Evolutionary conservation across 306 rosid species (phyloP).

Genomic region (Leucaena leucocephala): DNA sequence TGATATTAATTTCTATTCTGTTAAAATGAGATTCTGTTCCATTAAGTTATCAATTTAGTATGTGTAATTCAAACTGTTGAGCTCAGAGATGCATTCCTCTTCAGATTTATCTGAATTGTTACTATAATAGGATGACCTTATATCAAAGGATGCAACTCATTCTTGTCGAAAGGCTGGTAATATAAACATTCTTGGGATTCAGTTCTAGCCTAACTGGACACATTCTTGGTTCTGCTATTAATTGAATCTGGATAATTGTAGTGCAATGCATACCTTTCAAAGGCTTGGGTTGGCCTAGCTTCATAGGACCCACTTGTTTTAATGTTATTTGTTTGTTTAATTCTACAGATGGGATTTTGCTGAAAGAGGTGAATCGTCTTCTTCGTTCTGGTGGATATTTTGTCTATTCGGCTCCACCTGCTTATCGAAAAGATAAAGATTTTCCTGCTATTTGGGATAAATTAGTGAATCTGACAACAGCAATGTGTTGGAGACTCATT

Average conservation of each 20-base stretch:
- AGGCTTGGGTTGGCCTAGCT: not conserved
- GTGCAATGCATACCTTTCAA: slow-evolving; percentile 27
- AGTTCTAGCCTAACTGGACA: slow-evolving; percentile 14
- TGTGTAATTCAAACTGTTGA: not conserved
- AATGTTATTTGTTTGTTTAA: slow-evolving; percentile 27
- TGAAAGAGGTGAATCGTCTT: slow-evolving; percentile 81
- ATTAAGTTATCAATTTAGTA: not conserved
- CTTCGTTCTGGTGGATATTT: slow-evolving; percentile 83
- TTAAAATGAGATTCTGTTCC: not conserved
- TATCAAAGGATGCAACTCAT: not conserved
- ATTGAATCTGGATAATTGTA: slow-evolving; percentile 31
- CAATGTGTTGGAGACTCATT: slow-evolving; percentile 97
- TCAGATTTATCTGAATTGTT: slow-evolving; percentile 4
- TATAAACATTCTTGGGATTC: not conserved
- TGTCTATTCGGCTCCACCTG: slow-evolving; percentile 93
- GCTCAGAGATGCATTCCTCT: slow-evolving; percentile 13
- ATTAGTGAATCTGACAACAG: slow-evolving; percentile 73
- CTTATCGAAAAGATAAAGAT: slow-evolving; percentile 71
- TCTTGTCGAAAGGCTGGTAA: slow-evolving; percentile 21
- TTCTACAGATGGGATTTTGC: slow-evolving; percentile 80
- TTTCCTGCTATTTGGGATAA: slow-evolving; percentile 85
- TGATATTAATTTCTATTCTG: slow-evolving; percentile 8
- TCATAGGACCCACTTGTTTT: slow-evolving; percentile 4
- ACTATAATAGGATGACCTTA: slow-evolving; percentile 7
- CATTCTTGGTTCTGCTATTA: slow-evolving; percentile 13